phyloP scores from a whole-genome alignment of 768 basidiomycete genomes.

The Russula sp. region DNA sequence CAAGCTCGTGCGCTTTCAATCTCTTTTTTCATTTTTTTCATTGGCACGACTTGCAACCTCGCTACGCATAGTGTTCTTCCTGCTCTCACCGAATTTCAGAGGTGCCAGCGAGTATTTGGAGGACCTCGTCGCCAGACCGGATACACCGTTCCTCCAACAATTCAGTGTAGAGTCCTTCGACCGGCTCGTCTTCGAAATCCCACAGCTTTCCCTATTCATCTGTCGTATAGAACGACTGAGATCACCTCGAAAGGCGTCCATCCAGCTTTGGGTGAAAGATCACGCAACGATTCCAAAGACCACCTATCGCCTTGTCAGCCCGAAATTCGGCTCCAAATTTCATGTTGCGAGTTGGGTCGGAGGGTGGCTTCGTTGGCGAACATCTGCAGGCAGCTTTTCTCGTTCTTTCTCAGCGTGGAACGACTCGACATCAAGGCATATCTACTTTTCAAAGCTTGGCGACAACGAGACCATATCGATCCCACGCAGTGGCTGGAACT shows the following conservation, averaged over 20 bases:
- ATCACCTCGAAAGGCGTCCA: neutral
- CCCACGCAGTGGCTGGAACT: neutral
- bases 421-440: neutral
- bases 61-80: neutral
- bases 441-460: neutral
- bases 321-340: neutral
- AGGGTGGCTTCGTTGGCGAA: neutral
- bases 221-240: neutral
- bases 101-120: neutral
- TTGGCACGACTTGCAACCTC: neutral
- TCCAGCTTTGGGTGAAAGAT: neutral
- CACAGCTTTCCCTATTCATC: conserved; percentile 1
- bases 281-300: neutral
- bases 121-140: neutral
- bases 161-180: neutral
- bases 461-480: neutral
- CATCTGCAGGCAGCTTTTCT: neutral
- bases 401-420: neutral
- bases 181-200: neutral
- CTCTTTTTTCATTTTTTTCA: too few relatives aligned
- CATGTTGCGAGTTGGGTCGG: too few relatives aligned
- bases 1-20: too few relatives aligned
- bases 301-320: neutral
- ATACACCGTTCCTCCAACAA: neutral
- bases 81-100: conserved; percentile 1